Evolutionary conservation across 2,329 filamentous ascomycete species (phyloP).

Genomic region (Ustulina deusta): DNA sequence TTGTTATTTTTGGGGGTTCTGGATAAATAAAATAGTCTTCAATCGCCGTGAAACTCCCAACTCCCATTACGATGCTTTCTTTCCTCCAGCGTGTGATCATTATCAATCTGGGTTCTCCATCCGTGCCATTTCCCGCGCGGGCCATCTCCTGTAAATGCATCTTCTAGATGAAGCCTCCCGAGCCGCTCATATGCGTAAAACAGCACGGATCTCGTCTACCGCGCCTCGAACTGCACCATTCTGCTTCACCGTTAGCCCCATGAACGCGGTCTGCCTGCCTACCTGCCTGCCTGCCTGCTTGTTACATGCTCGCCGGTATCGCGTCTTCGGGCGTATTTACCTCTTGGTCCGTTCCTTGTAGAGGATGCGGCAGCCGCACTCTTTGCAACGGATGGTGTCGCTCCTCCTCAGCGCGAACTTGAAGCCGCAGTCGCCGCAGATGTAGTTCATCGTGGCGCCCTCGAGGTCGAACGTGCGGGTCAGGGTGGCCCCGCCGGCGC

Average conservation of each 20-base stretch:
- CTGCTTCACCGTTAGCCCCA: slow-evolving; percentile 58
- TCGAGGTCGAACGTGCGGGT: slow-evolving; percentile 58
- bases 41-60: slow-evolving; percentile 40
- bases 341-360: slow-evolving; percentile 99
- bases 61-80: slow-evolving; percentile 33
- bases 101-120: slow-evolving; percentile 13
- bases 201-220: slow-evolving; percentile 63
- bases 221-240: slow-evolving; percentile 98
- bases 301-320: not conserved
- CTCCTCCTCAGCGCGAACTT: slow-evolving; percentile 80
- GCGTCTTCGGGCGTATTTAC: slow-evolving; percentile 63
- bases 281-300: not conserved
- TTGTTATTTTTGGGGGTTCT: slow-evolving; percentile 21
- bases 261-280: not conserved
- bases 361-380: slow-evolving; percentile 93
- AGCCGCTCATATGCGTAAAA: not conserved
- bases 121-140: not conserved
- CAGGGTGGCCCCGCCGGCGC: slow-evolving; percentile 56
- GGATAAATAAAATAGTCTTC: slow-evolving; percentile 18
- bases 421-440: slow-evolving; percentile 86
- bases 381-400: slow-evolving; percentile 87
- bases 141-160: slow-evolving; percentile 15
- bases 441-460: slow-evolving; percentile 73
- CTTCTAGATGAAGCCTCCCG: not conserved
- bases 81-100: slow-evolving; percentile 7